Evolutionary conservation across 768 basidiomycete genomes (phyloP), one percentile per base, ranked within the genome.

Genomic region (Fistulinella prunicolor): DNA sequence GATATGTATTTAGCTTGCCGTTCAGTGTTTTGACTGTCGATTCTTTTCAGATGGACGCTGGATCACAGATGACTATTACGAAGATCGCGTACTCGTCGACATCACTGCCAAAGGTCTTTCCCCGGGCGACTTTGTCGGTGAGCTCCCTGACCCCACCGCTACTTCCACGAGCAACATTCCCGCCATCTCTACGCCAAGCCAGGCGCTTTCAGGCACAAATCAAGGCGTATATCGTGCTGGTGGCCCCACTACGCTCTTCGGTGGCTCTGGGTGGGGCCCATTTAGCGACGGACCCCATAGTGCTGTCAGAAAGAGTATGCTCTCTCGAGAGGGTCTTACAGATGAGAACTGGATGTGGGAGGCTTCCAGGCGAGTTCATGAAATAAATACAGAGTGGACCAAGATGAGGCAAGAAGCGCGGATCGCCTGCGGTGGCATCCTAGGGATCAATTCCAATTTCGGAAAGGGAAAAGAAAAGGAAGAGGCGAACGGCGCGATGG

Each of bases 31-130:
- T n/a, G 19, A 19, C n/a, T 38, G 28, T 9, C 36, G 7, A 9
- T 30, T 47, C 10, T 13, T 35, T 52, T 17, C 47, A 96, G 94
- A 93, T 47, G 96, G 95, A 1, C 75, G 80, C 61, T 95, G 94
- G 88, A 85, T 98, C 1, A 79, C 81, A 7, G 96, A 98, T 61
- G 96, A 98, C 70, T 99, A 99, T 65, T 92, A 91, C 69, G 96
- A 99, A 67, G 87, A 86, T 34, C 88, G 88, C 47, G 80, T 80
- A 0, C 76, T 84, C 1, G 82, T 78, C 50, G 88, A 91, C 38
- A 87, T 90, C 58, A 78, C 83, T 3, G 80, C 81, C n/a, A 82
- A 83, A 28, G 94, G 93, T 6, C 76, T 91, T 56, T 85, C 86
- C 54, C 78, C 94, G 0, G 88, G 89, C 12, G 86, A 91, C 44